Evolutionary conservation across 805 yeast species (phyloP), one percentile per base, ranked within the genome.

Genomic region (Blastobotrys robertii): DNA sequence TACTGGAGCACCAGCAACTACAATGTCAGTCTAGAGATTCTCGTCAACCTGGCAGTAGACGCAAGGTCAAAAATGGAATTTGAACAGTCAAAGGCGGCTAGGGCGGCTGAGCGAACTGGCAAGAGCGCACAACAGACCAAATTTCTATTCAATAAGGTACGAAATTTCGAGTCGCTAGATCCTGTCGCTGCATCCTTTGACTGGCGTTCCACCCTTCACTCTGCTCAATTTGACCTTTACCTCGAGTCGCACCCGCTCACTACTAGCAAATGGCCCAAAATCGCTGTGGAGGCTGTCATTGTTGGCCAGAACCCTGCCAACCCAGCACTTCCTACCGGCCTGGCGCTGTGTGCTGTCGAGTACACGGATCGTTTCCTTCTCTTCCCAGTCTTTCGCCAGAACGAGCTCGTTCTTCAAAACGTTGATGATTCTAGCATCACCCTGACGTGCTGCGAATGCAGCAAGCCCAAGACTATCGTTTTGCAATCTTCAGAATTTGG

Each of bases 341-440:
- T 52, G 16, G 56, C 48, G 1, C 30, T 52, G 11, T 52, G 56
- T 39, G 29, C 49, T 5, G 28, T 51, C 16, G 52, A 50, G 34
- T 34, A 50, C 34, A 53, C 56, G 10, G 54, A 52, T 19, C 36
- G 52, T 22, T 48, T 51, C 5, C 37, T 52, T 13, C 34, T 52
- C 39, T 52, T 52, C 42, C 56, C 56, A 9, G 30, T 44, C 3
- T 49, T 52, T 34, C 40, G 46, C 2, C 30, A 16, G 2, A 48
- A 49, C 6, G 52, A 50, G 11, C 31, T 47, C 12, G 13, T 13
- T 6, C 25, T 19, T 19, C 25, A 19, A 6, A 19, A 19, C 25
- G 25, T 19, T 19, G 25, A 19, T 6, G 25, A 19, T 19, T 19
- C 25, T 6, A 19, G 25, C 25, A 19, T 19, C 25, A 19, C 25